phyloP scores from a whole-genome alignment of 805 yeast species.

The Cyberlindnera nakhonratchasimensis region DNA sequence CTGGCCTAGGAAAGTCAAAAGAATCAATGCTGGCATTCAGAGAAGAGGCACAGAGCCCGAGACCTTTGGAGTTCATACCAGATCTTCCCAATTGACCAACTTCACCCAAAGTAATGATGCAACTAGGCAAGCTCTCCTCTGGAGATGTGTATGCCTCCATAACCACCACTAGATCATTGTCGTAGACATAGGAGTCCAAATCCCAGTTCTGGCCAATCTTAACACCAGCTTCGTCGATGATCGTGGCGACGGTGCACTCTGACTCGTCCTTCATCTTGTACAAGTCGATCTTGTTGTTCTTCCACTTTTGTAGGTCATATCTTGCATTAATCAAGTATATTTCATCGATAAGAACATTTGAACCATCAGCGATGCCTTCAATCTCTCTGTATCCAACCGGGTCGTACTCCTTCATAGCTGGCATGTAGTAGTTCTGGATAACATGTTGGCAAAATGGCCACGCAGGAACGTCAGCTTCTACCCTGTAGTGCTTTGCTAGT shows the following conservation, averaged over 20 bases:
- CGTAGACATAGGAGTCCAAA: slow-evolving; percentile 14
- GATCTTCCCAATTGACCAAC: slow-evolving; percentile 20
- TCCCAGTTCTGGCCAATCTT: slow-evolving; percentile 19
- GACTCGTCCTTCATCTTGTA: slow-evolving; percentile 15
- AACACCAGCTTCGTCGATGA: slow-evolving; percentile 17
- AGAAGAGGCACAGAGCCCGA: slow-evolving; percentile 17
- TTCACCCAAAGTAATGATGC: slow-evolving; percentile 16
- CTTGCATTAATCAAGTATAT: slow-evolving; percentile 18
- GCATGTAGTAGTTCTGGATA: slow-evolving; percentile 15
- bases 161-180: slow-evolving; percentile 12
- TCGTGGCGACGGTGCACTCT: slow-evolving; percentile 17
- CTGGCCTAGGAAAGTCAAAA: slow-evolving; percentile 13
- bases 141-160: slow-evolving; percentile 14
- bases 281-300: slow-evolving; percentile 9
- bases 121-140: slow-evolving; percentile 15
- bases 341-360: slow-evolving; percentile 12
- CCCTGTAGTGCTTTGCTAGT: slow-evolving; percentile 12
- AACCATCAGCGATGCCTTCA: slow-evolving; percentile 14
- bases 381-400: slow-evolving; percentile 8
- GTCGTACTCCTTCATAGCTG: slow-evolving; percentile 16
- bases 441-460: slow-evolving; percentile 16
- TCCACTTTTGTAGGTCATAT: slow-evolving; percentile 16
- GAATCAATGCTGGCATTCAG: slow-evolving; percentile 15
- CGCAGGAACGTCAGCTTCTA: slow-evolving; percentile 14
- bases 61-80: slow-evolving; percentile 18